Evolutionary conservation across 352 stramenopile species (phyloP), one percentile per base, ranked within the genome.

Genomic region (Phytophthora hibernalis): DNA sequence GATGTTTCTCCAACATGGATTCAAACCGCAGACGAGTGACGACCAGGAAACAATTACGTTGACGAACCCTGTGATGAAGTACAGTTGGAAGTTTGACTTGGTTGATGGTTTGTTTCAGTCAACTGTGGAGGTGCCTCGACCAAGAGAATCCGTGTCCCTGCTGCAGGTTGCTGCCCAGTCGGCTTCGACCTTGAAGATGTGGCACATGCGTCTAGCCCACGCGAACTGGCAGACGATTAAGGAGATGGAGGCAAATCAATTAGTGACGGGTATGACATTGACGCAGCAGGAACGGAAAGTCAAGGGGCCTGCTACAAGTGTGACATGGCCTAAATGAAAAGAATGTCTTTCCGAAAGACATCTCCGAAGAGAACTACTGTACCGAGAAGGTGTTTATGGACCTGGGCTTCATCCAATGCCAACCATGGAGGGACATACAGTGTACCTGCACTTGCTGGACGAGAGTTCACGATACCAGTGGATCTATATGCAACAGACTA

Each of bases 291-390:
- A 66, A 15, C 20, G 16, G 1, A 59, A 48, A 15, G n/a, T 4
- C 2, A 50, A 64, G 9, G 35, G 7, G 10, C 3, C 3, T 67
- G 50, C 37, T 54, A 44, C 7, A 48, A 67, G 13, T 61, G 59
- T 43, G 50, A 67, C 15, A 22, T 52, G 43, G 50, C 40, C 3
- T 61, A 68, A 24, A 68, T 68, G 59, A 63, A 62, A 20, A 40
- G 52, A 18, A 63, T 68, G 52, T 57, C 35, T 16, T 63, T 50
- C 28, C 8, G 18, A 6, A 68, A 56, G 18, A 61, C 31, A 1
- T 18, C 8, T 31, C 24, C 35, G 5, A 21, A 52, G 50, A 8
- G 50, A 42, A 16, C 33, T 2, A 48, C 43, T 11, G 45, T 45
- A 5, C 18, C 13, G 5, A 7, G 1, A 67, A 61, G 43, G 44